A percentile compares a stretch with the other conserved stretches of the same genome.
Conservation (phyloP, 2,329 filamentous ascomycete species). For the Paramyrothecium sp. region DNA sequence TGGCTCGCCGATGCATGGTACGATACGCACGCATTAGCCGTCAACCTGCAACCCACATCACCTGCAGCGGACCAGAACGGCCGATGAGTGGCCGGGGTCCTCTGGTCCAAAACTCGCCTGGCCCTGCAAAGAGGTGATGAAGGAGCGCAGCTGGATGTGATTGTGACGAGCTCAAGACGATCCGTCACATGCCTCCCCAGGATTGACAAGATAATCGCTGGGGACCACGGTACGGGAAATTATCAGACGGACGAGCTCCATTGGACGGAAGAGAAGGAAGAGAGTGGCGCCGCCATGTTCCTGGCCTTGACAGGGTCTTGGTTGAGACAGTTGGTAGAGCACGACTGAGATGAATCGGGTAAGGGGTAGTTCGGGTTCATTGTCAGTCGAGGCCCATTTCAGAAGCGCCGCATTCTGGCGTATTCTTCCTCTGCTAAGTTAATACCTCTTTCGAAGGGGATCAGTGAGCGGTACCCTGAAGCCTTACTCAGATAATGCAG, state of each 20-base stretch:
- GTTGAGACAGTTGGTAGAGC: no score
- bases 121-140: not conserved
- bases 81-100: not conserved
- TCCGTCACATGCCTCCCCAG: not conserved
- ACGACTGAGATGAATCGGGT: no score
- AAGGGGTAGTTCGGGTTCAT: no score
- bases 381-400: no score
- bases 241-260: not conserved
- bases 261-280: not conserved
- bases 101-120: not conserved
- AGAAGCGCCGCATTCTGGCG: no score
- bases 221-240: not conserved
- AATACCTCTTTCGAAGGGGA: no score
- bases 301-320: not conserved
- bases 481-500: no score
- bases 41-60: not conserved
- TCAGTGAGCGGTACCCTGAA: no score
- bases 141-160: not conserved
- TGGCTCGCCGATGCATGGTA: not conserved
- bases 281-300: not conserved
- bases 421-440: no score
- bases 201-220: not conserved
- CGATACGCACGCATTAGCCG: not conserved
- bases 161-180: not conserved
- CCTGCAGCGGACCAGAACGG: not conserved